These are phyloP conservation scores for Saccharomyces hybrid DNA, from an alignment of 1,139 yeast genomes.

Conservation along the genomic window DNA sequence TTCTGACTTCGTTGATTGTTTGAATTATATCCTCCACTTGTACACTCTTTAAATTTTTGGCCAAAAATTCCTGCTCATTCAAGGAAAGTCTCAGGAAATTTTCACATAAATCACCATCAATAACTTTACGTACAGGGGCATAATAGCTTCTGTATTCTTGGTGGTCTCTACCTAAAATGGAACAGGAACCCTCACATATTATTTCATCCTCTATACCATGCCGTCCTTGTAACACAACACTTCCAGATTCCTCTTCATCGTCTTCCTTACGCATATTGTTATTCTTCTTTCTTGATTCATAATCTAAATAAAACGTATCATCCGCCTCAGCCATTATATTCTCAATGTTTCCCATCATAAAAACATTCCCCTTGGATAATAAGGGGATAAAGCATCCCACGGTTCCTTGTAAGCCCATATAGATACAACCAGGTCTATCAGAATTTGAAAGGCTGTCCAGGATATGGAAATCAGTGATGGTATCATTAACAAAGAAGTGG, in stretches of 20 bases:
- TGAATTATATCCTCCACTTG: conserved; percentile 11
- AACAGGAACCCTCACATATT: conserved; percentile 31
- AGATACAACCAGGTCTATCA: conserved; percentile 61
- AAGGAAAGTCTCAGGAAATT: conserved; percentile 13
- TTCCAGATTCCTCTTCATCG: background rate
- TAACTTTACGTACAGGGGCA: conserved; percentile 63
- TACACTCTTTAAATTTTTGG: conserved; percentile 10
- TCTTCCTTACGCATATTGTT: background rate
- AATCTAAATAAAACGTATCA: conserved; percentile 15
- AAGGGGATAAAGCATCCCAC: conserved; percentile 70
- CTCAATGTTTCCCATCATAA: conserved; percentile 52
- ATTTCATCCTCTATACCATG: conserved; percentile 20
- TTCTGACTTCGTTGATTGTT: conserved; percentile 23
- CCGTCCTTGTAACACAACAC: conserved; percentile 2
- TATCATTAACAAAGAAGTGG: conserved; percentile 65
- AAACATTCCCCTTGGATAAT: conserved; percentile 52
- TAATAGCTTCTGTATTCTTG: conserved; percentile 67
- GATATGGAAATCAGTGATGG: conserved; percentile 51
- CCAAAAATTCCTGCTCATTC: conserved; percentile 18
- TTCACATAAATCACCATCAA: conserved; percentile 88
- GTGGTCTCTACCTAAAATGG: conserved; percentile 60
- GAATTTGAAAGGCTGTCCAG: conserved; percentile 20
- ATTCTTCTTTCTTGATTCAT: conserved; percentile 8
- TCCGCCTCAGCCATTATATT: conserved; percentile 37
- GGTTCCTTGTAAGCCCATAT: conserved; percentile 75